Evolutionary conservation across 371 early-diverging fungal species (phyloP), one percentile per base, ranked within the genome.

Genomic region (Capillidium rhysosporum): DNA sequence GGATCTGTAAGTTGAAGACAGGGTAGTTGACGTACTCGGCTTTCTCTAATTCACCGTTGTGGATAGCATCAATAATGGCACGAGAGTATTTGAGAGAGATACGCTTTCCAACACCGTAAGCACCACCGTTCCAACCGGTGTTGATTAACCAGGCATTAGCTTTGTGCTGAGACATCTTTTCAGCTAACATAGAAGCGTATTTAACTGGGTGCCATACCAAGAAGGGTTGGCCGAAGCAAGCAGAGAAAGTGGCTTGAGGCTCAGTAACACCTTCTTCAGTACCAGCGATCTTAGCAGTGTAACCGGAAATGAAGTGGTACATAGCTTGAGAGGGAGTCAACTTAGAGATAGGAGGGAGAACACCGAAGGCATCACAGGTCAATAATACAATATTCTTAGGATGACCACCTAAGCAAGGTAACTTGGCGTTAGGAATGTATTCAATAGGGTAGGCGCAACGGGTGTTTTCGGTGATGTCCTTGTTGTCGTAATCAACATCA

Each of bases 361-460:
- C 91, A 61, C 97, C 97, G 65, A 94, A 93, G 57, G 94, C 97
- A 63, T 96, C 97, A 70, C 94, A 94, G 26, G 97, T 96, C 61
- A 96, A 71, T 63, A 96, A 70, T 67, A 96, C 84, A 59, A 96
- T 87, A 77, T 96, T 94, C 69, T 80, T 78, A 54, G 97, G 97
- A 70, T 92, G 92, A 57, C 82, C 78, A 56, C 88, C 87, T 45
- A 93, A 65, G 64, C 93, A 92, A 26, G 95, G 95, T 30, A 93
- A 61, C 77, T 92, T 88, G 60, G 93, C 92, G 63, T 89, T 91
- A 57, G 95, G 93, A 62, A 94, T 95, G 67, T 72, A 88, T 61
- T 94, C 88, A 64, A 91, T 92, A 34, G 96, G 96, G 71, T 95
- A 95, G n/a, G 92, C 87, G 65, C 88, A 87, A 48, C 97, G 89